A percentile compares a stretch with the other conserved stretches of the same genome.
Conservation (phyloP, 805 yeast species). For the Maudiozyma bulderi region DNA sequence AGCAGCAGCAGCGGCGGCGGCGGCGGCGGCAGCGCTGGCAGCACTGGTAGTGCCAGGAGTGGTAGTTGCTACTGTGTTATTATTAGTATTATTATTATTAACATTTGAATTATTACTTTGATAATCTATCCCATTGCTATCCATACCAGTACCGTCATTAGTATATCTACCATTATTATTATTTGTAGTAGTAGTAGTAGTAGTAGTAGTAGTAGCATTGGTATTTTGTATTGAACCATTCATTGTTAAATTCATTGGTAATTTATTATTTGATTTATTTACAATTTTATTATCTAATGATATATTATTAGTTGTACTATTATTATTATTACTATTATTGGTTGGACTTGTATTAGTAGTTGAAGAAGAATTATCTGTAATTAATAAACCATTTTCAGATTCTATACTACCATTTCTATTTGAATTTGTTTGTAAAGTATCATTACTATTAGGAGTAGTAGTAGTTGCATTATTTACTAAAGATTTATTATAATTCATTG, state of each 20-base stretch:
- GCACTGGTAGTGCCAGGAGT: too few relatives aligned
- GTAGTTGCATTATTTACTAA: not conserved
- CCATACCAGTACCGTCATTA: not conserved
- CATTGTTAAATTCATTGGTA: not conserved
- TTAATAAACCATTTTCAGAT: not conserved
- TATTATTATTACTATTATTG: not conserved
- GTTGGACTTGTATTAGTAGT: not conserved
- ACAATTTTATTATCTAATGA: not conserved
- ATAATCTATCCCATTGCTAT: not conserved
- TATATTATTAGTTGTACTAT: not conserved
- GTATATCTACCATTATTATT: not conserved
- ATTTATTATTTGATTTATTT: not conserved
- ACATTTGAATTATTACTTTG: not conserved
- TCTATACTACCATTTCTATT: not conserved
- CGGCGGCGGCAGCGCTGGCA: not conserved
- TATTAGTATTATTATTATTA: not conserved
- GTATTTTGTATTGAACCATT: not conserved
- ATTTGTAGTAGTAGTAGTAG: not conserved
- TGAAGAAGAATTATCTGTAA: not conserved
- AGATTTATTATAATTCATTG: not conserved
- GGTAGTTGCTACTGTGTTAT: not conserved
- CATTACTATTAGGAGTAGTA: not conserved
- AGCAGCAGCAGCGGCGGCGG: not conserved
- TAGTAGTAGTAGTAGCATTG: not conserved
- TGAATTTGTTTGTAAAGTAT: not conserved